Conservation (phyloP, 2,329 filamentous ascomycete species). For the Decorospora gaudefroyi region DNA sequence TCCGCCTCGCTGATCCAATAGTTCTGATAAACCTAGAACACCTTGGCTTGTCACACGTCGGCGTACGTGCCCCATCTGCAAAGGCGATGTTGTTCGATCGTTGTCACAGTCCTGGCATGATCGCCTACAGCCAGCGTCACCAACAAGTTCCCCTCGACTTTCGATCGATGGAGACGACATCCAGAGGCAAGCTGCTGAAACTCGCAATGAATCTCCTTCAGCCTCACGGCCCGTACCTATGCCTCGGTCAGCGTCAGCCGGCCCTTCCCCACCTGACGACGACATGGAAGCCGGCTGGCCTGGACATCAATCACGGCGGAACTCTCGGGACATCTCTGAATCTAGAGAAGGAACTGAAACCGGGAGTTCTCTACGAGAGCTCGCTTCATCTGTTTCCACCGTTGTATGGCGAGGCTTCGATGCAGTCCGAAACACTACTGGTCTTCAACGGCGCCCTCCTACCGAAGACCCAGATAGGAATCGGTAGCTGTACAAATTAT, state of each 20-base stretch:
- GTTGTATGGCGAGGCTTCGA: constrained; percentile 46
- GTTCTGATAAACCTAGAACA: constrained; percentile 63
- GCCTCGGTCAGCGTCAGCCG: constrained; percentile 17
- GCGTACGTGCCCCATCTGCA: constrained; percentile 98
- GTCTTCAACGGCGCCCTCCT: constrained; percentile 36
- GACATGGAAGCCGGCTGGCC: constrained; percentile 45
- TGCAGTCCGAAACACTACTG: constrained; percentile 37
- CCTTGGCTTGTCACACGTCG: constrained; percentile 95
- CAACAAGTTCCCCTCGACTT: constrained; percentile 21
- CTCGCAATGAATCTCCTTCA: constrained; percentile 55
- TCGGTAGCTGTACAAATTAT: constrained; percentile 25
- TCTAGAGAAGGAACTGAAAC: constrained; percentile 19
- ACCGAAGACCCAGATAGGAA: constrained; percentile 43
- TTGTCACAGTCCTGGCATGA: constrained; percentile 44
- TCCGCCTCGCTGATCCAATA: not conserved
- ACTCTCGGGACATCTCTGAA: constrained; percentile 20
- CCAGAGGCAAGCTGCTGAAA: constrained; percentile 53
- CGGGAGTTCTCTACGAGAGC: constrained; percentile 35
- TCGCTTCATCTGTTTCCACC: constrained; percentile 42
- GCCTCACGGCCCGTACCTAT: constrained; percentile 55
- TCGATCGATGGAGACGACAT: constrained; percentile 49
- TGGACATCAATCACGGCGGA: constrained; percentile 51
- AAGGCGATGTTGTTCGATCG: constrained; percentile 82
- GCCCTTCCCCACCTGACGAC: constrained; percentile 16
- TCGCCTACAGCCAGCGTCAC: constrained; percentile 29